Evolutionary conservation across 2,329 filamentous ascomycete genomes (phyloP), one percentile per base, ranked within the genome.

Genomic region (Fusarium clavum): DNA sequence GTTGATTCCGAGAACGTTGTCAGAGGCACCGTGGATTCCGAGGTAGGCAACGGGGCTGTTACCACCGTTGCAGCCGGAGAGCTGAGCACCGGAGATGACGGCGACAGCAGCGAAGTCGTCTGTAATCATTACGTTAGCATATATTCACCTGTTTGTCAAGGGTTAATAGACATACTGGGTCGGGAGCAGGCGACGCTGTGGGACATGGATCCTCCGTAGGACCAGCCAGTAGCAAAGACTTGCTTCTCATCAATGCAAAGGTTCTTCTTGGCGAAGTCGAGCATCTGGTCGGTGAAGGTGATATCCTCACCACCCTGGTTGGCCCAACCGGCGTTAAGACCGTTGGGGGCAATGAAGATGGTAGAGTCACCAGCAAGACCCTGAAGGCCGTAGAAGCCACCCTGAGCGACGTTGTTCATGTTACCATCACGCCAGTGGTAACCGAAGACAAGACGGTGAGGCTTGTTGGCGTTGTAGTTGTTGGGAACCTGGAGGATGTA

Each of bases 221-320:
- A 81, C 73, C 82, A 84, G n/a, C 82, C 82, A 2, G 81, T 81
- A 27, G 81, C 77, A 73, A 83, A 85, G 58, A 81, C 77, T 55
- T 79, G 77, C 45, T 73, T 75, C 60, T 80, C 74, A 61, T 85
- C 78, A 29, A 85, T 73, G 64, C 83, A 85, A 43, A 84, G 79
- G 27, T 79, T 77, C 8, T 72, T 66, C 64, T 83, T 78, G 30
- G 83, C 73, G 12, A 74, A 75, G 29, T 77, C 73, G 38, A 83
- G 68, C 55, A 85, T 79, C 8, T 73, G 66, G 43, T 83, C 78
- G 40, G 82, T 74, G 60, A 85, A 82, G 0, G 73, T 74, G 43
- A 83, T 70, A 54, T 84, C 83, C 48, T 82, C 77, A 14, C 82
- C 82, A 53, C 77, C 64, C 3, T 64, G 67, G 75, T 84, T 84